Conservation (phyloP, 345 rosid species). For the Laguncularia racemosa region DNA sequence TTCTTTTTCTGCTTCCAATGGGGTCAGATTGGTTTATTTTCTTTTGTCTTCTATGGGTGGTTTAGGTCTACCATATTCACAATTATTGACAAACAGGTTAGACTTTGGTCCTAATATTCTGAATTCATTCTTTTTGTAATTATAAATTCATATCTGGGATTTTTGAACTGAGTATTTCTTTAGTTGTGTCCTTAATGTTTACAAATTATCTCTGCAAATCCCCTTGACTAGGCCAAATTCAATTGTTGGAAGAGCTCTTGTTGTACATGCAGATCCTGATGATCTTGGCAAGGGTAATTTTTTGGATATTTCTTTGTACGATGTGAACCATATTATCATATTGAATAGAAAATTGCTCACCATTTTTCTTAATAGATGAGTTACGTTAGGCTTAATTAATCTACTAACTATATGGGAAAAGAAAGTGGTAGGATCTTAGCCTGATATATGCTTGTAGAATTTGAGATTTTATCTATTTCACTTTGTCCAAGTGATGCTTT, state of each 20-base stretch:
- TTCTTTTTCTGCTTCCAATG: neutral
- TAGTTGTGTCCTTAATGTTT: neutral
- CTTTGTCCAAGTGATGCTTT: too few relatives aligned
- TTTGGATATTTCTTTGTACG: neutral
- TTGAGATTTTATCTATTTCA: too few relatives aligned
- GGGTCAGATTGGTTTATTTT: neutral
- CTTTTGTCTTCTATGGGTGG: conserved; percentile 2
- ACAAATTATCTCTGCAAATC: conserved; percentile 26
- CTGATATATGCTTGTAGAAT: too few relatives aligned
- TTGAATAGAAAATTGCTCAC: neutral
- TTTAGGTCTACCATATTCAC: conserved; percentile 65
- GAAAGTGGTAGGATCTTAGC: too few relatives aligned
- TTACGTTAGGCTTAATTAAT: too few relatives aligned
- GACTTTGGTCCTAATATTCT: conserved; percentile 7
- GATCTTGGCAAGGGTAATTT: conserved; percentile 92
- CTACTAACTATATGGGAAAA: too few relatives aligned
- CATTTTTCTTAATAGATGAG: too few relatives aligned
- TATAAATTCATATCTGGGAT: neutral
- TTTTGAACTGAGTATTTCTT: neutral
- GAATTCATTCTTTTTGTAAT: neutral
- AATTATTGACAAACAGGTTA: conserved; percentile 51
- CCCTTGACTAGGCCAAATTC: conserved; percentile 77
- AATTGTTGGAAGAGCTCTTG: conserved; percentile 89
- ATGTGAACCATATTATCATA: neutral
- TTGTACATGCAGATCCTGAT: conserved; percentile 88